Conservation (phyloP, 2,329 filamentous ascomycete genomes). For the Talaromyces marneffei region DNA sequence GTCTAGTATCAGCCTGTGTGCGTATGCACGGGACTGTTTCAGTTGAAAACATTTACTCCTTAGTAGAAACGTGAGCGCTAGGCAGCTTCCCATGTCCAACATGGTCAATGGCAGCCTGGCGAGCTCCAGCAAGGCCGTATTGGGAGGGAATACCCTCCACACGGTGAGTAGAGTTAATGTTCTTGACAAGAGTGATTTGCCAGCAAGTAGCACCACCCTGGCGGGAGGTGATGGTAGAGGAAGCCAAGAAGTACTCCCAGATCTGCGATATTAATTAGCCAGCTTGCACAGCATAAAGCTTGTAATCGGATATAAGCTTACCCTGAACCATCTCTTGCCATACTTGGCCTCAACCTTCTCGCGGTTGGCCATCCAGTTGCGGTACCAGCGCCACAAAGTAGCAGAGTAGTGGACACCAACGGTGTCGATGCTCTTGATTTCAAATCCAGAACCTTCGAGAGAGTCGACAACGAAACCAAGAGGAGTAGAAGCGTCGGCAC, state of each 20-base stretch:
- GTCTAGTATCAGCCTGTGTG: background rate
- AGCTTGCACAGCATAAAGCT: background rate
- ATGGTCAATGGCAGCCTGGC: conserved; percentile 42
- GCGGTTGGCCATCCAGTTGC: conserved; percentile 93
- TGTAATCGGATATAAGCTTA: conserved; percentile 47
- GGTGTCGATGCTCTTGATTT: conserved; percentile 87
- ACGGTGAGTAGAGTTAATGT: conserved; percentile 80
- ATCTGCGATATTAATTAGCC: conserved; percentile 48
- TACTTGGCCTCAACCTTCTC: conserved; percentile 95
- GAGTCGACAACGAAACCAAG: conserved; percentile 80
- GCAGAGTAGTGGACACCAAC: conserved; percentile 95
- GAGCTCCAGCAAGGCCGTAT: conserved; percentile 62
- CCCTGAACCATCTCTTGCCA: conserved; percentile 89
- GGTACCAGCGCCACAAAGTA: conserved; percentile 96
- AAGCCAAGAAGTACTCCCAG: conserved; percentile 88
- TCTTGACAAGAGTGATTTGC: conserved; percentile 83
- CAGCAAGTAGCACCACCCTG: conserved; percentile 81
- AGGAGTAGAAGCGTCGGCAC: conserved; percentile 90
- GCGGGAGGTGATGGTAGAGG: conserved; percentile 74
- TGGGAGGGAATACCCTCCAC: conserved; percentile 67
- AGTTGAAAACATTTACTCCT: conserved; percentile 1
- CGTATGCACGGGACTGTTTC: background rate
- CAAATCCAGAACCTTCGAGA: conserved; percentile 80
- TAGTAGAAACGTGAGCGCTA: conserved; percentile 27
- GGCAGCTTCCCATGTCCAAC: conserved; percentile 31